phyloP scores from a whole-genome alignment of 2,329 filamentous ascomycete genomes.

The Juglanconis sp. region DNA sequence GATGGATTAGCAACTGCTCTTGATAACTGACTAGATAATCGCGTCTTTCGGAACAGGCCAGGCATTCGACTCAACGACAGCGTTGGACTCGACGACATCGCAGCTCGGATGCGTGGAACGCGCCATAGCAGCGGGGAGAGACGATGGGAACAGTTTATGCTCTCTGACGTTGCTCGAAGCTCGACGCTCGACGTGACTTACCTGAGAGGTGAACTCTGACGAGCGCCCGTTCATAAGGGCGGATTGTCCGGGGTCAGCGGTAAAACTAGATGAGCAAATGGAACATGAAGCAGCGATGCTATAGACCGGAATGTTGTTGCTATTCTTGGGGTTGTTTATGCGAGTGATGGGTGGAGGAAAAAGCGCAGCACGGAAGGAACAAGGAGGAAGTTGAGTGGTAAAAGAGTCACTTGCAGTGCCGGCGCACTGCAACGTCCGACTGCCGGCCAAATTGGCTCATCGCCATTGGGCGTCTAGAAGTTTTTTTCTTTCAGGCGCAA shows the following conservation, averaged over 20 bases:
- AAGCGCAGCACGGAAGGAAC: too few relatives aligned
- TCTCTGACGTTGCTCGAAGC: too few relatives aligned
- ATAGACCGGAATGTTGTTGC: constrained; percentile 9
- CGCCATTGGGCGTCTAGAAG: too few relatives aligned
- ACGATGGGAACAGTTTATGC: neutral
- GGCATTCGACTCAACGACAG: neutral
- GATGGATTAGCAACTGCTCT: constrained; percentile 38
- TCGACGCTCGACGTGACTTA: constrained; percentile 39
- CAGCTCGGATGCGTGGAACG: neutral
- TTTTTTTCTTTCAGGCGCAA: too few relatives aligned
- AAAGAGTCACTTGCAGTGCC: too few relatives aligned
- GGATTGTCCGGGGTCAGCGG: constrained; percentile 40
- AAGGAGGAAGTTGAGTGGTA: neutral
- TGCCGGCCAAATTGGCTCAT: too few relatives aligned
- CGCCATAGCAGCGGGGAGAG: neutral
- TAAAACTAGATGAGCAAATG: constrained; percentile 14
- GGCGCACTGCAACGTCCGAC: too few relatives aligned
- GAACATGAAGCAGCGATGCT: constrained; percentile 17
- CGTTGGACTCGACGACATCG: neutral
- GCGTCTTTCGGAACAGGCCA: neutral
- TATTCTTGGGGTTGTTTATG: constrained; percentile 1
- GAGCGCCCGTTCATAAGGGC: constrained; percentile 83
- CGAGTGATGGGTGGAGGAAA: constrained; percentile 1
- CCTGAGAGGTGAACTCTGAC: constrained; percentile 85
- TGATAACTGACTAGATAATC: constrained; percentile 13